A percentile compares a stretch with the other conserved stretches of the same genome.
phyloP scores from a whole-genome alignment of 768 basidiomycete genomes.

The Tulasnella calospora region DNA sequence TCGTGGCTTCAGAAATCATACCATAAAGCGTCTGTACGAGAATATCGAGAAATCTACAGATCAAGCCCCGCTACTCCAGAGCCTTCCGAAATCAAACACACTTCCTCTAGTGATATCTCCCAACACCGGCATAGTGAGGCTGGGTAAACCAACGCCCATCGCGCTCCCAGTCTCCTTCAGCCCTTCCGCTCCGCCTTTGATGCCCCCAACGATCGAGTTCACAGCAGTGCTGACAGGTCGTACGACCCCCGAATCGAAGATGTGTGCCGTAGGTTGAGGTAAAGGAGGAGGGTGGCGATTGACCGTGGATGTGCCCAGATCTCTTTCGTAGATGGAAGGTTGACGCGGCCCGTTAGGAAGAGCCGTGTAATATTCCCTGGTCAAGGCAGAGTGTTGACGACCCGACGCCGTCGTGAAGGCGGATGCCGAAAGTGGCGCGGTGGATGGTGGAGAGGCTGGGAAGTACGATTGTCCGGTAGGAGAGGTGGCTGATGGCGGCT shows the following conservation, averaged over 20 bases:
- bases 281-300: conserved; percentile 38
- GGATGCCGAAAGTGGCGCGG: not conserved
- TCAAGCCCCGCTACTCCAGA: not conserved
- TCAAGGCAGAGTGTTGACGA: conserved; percentile 32
- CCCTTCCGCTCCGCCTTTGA: conserved; percentile 39
- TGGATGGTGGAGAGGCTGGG: not conserved
- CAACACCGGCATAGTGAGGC: not conserved
- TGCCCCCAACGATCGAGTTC: conserved; percentile 63
- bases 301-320: conserved; percentile 46
- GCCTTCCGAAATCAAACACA: conserved; percentile 13
- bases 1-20: not conserved
- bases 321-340: conserved; percentile 71
- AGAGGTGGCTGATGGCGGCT: conserved; percentile 37
- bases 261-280: conserved; percentile 73
- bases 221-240: conserved; percentile 69
- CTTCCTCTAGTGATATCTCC: conserved; percentile 9
- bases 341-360: conserved; percentile 44
- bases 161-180: not conserved
- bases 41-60: not conserved
- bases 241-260: conserved; percentile 60
- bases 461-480: not conserved
- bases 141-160: not conserved
- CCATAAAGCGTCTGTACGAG: not conserved
- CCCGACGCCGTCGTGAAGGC: conserved; percentile 44
- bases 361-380: not conserved